These are phyloP conservation scores for Cercospora citrullina DNA, from an alignment of 2,329 filamentous ascomycete genomes.

Conservation along the genomic window DNA sequence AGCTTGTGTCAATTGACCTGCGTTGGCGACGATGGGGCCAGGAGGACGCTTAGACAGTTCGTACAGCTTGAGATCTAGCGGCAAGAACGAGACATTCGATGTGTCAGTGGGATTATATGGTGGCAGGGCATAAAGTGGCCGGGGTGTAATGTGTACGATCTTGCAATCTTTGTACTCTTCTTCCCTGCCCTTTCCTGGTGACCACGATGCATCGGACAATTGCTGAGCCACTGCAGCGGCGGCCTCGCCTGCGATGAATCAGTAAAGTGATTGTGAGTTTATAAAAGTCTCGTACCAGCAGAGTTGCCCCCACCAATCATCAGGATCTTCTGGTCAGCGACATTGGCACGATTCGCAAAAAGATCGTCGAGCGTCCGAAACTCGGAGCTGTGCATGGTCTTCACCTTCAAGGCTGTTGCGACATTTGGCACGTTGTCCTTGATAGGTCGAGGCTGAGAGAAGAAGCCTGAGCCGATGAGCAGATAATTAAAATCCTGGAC, in stretches of 20 bases:
- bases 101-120: constrained; percentile 46
- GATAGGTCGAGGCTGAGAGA: constrained; percentile 61
- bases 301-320: constrained; percentile 82
- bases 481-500: constrained; percentile 64
- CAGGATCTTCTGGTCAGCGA: constrained; percentile 61
- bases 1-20: constrained; percentile 64
- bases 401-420: constrained; percentile 31
- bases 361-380: constrained; percentile 57
- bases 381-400: constrained; percentile 67
- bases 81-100: constrained; percentile 59
- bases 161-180: constrained; percentile 47
- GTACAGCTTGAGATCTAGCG: constrained; percentile 70
- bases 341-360: constrained; percentile 16
- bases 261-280: not conserved
- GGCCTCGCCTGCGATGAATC: constrained; percentile 59
- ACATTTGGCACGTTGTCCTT: constrained; percentile 48
- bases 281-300: constrained; percentile 43
- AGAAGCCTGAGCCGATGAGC: constrained; percentile 74
- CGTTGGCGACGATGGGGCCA: constrained; percentile 60
- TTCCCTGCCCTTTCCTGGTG: constrained; percentile 41
- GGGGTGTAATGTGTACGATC: constrained; percentile 68
- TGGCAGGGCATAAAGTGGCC: constrained; percentile 72
- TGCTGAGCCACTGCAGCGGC: constrained; percentile 71
- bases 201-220: constrained; percentile 63
- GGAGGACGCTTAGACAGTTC: constrained; percentile 64